Evolutionary conservation across 1,284 basidiomycete species (phyloP), one percentile per base, ranked within the genome.

Genomic region (Pyrrhoderma noxium): DNA sequence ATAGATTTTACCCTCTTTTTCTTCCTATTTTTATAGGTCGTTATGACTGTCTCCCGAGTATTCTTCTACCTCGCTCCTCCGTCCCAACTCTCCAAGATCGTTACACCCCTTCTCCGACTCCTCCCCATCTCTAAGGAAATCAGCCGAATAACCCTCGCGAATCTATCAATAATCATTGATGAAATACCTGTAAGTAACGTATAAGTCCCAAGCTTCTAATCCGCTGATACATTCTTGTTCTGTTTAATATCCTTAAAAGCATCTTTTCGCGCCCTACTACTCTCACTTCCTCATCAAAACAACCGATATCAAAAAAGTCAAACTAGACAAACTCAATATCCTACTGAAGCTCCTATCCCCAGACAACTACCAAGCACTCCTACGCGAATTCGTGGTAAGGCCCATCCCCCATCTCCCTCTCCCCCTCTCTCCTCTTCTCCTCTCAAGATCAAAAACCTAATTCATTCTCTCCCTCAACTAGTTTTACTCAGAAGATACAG

Each of bases 321-420:
- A 92, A 65, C 72, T 70, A 55, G 74, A 79, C 53, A 95, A 95
- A 65, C 76, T 95, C 46, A 74, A 72, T 25, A 72, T 92, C 1
- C 68, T 97, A 45, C 67, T 84, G 7, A 73, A 74, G 3, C 64
- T 95, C 3, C 71, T 86, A 44, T 76, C 73, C 18, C 58, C 69
- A 18, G 82, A 87, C 31, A 93, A 86, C 57, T 80, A 86, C 47
- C 73, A 79, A 40, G 69, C 75, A 0, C 74, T 92, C 8, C 68
- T 95, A 53, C 73, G 82, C 25, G 93, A 97, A 64, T 83, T 94
- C 58, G 82, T 86, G 60, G 90, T 93, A 47, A 54, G 84, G 59
- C 44, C 23, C 37, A 25, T 39, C n/a, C n/a, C n/a, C n/a, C n/a
- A n/a, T n/a, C n/a, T n/a, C n/a, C n/a, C n/a, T n/a, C n/a, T n/a